Base-by-base conservation (phyloP, 2,329 filamentous ascomycete genomes). In the Ceratocystiopsis sp. region DNA sequence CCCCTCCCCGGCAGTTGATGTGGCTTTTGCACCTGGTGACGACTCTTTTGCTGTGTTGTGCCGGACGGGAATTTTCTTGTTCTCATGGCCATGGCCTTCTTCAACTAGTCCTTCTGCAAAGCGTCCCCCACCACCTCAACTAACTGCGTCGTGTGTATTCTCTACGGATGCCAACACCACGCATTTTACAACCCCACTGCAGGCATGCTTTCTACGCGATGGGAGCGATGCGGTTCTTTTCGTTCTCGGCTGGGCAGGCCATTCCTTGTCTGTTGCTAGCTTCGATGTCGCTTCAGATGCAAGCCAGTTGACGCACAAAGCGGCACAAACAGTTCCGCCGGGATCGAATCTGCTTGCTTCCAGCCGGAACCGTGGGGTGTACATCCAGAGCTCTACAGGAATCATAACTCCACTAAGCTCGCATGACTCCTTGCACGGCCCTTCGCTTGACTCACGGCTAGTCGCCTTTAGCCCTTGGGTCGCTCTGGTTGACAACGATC, bases 11-110 rank as follows among this genome's bases (percentile, higher is more conserved):
- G 70, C 76, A 3, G 62, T 84, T 16, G 86, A 95, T 60, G 75
- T 91, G 42, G 75, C 80, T 0, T 77, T 95, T 50, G 80, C 75
- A 41, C 67, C 66, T 14, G 68, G 70, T 40, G 78, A 80, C 40
- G 69, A 68, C 1, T 66, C 67, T 9, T 69, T 96, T 55, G 84
- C 78, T 4, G 71, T 93, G 10, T 64, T 95, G 17, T 82, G 86
- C 51, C 67, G 71, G 25, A 56, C 62, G 15, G 74, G 73, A 2
- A 63, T 94, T 19, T 72, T 79, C 29, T 48, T 93, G 0, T 93
- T 81, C 54, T 61, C 73, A 13, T 84, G 84, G 68, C 60, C 73
- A 14, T 84, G 84, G 68, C 71, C 78, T 15, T 34, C 33, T 10
- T 10, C 25, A 7, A 29, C 25, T 9, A 29, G 5, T 25, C 64